Conservation (phyloP, 192 early-diverging fungal genomes). For the Gonapodya sp. region DNA sequence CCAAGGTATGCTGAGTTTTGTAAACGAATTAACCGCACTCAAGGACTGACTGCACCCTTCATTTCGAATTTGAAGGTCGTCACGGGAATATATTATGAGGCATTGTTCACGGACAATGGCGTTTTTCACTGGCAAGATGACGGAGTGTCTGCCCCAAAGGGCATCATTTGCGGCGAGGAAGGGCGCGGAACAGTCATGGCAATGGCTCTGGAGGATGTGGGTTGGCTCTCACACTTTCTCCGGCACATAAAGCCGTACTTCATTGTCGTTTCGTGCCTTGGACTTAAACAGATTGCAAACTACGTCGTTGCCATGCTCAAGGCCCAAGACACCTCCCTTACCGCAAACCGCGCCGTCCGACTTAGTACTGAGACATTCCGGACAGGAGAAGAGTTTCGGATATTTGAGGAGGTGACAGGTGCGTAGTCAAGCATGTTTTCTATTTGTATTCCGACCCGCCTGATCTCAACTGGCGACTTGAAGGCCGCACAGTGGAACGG, state of each 20-base stretch:
- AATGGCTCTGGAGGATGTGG: not conserved
- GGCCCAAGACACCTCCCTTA: not conserved
- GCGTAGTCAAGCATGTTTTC: too few species aligned
- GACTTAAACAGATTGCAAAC: not conserved
- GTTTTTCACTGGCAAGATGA: not conserved
- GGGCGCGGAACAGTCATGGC: not conserved
- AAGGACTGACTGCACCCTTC: too few species aligned
- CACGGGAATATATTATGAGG: conserved; percentile 6
- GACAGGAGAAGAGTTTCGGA: not conserved
- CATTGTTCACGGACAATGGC: not conserved
- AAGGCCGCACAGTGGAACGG: not conserved
- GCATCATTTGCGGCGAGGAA: not conserved
- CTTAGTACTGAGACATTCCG: not conserved
- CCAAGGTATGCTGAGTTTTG: not conserved
- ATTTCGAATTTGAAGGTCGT: not conserved
- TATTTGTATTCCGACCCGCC: too few species aligned
- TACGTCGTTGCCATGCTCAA: conserved; percentile 1
- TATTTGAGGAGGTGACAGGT: conserved; percentile 10
- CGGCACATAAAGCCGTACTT: not conserved
- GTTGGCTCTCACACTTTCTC: not conserved
- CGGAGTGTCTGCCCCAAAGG: not conserved
- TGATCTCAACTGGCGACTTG: too few species aligned
- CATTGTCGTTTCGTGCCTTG: too few species aligned
- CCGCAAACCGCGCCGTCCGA: conserved; percentile 8
- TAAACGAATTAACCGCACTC: too few species aligned